A percentile compares a stretch with the other conserved stretches of the same genome.
Evolutionary conservation across 768 basidiomycete species (phyloP).

Genomic region (Peribolospora kevripleyi): DNA sequence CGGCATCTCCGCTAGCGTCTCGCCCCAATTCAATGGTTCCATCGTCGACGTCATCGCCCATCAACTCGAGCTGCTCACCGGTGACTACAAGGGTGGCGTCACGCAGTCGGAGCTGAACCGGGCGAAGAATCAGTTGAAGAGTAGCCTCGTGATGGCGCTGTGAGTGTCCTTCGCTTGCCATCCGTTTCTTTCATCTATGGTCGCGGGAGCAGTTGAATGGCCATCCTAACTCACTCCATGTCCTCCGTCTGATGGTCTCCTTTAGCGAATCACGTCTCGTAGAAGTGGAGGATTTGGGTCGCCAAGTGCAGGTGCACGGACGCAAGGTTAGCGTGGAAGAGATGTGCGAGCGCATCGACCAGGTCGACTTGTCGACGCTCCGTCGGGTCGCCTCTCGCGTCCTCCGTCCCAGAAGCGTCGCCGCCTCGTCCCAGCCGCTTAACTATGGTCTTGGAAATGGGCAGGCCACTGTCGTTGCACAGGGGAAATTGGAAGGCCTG

Average conservation of each 20-base stretch:
- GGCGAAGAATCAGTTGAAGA: conserved; percentile 88
- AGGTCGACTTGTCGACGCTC: conserved; percentile 43
- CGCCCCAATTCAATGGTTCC: conserved; percentile 34
- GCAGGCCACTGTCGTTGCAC: not conserved
- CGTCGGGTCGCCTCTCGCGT: conserved; percentile 50
- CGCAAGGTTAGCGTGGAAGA: conserved; percentile 67
- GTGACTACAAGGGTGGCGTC: conserved; percentile 28
- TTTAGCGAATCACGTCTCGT: not conserved
- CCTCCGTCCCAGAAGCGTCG: conserved; percentile 22
- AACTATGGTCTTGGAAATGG: conserved; percentile 16
- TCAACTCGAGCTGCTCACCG: conserved; percentile 55
- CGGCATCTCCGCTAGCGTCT: conserved; percentile 65
- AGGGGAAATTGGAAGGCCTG: conserved; percentile 3
- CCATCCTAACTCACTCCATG: too few species aligned
- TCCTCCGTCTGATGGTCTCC: too few species aligned
- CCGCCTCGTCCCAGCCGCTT: conserved; percentile 6
- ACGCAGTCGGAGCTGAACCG: conserved; percentile 40
- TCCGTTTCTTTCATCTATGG: not conserved
- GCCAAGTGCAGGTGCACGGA: conserved; percentile 71
- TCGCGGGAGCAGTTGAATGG: conserved; percentile 31
- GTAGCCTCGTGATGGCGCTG: conserved; percentile 75
- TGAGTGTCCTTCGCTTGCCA: conserved; percentile 33
- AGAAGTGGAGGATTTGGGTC: conserved; percentile 58
- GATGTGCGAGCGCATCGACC: conserved; percentile 69
- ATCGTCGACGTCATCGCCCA: conserved; percentile 65